Percentiles rank a stretch among this genome's conserved stretches.
phyloP scores from a whole-genome alignment of 192 early-diverging fungal genomes.

The Coemansia furcata region DNA sequence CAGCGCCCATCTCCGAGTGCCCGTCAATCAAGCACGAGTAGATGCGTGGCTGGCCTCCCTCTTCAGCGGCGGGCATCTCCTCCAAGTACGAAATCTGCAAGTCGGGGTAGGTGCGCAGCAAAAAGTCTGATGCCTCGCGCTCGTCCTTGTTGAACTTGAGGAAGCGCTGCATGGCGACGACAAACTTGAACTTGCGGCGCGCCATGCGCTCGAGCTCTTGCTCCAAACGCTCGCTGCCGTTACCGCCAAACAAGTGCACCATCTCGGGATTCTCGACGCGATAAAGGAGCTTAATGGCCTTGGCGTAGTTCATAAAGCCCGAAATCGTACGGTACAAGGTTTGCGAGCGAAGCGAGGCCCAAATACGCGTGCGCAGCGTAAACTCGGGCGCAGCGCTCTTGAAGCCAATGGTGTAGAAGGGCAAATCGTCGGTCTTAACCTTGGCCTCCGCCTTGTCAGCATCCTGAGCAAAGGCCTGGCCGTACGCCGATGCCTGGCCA shows the following conservation, averaged over 20 bases:
- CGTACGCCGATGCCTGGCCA: conserved; percentile 51
- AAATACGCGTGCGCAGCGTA: conserved; percentile 81
- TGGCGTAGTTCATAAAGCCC: conserved; percentile 86
- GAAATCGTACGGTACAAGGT: conserved; percentile 84
- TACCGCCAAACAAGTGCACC: conserved; percentile 61
- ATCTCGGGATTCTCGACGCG: conserved; percentile 79
- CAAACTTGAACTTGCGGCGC: conserved; percentile 77
- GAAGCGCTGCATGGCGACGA: conserved; percentile 84
- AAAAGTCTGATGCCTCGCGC: conserved; percentile 70
- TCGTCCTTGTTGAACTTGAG: conserved; percentile 76
- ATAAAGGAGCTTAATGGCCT: conserved; percentile 78
- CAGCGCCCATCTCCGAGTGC: conserved; percentile 60
- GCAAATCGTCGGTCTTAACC: conserved; percentile 72
- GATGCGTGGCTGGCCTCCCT: conserved; percentile 60
- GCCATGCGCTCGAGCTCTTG: conserved; percentile 67
- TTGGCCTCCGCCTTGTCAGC: conserved; percentile 60
- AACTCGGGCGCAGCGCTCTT: conserved; percentile 79
- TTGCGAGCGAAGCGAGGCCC: conserved; percentile 83
- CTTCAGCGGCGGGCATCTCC: conserved; percentile 60
- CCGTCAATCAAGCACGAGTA: conserved; percentile 76
- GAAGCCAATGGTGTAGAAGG: conserved; percentile 80
- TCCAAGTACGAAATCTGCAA: conserved; percentile 81
- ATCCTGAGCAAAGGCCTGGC: conserved; percentile 52
- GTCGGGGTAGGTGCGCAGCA: conserved; percentile 72
- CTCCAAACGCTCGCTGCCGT: conserved; percentile 65